Evolutionary conservation across 495 filamentous ascomycete species (phyloP), one percentile per base, ranked within the genome.

Genomic region (Penicillium taxi): DNA sequence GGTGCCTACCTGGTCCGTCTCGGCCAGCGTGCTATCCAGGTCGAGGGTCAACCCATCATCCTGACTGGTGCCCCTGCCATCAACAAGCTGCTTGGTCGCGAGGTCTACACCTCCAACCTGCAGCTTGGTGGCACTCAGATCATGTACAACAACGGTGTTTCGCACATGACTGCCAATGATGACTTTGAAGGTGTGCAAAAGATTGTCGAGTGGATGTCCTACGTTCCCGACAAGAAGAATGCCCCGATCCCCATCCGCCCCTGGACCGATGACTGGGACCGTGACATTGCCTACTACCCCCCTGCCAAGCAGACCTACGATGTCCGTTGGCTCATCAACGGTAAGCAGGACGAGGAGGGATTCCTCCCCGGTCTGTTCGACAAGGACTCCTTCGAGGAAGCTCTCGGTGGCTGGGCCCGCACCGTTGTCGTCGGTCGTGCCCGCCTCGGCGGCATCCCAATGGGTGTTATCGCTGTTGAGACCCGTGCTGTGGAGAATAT

Each of bases 61-160:
- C 80, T 98, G 41, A 98, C 91, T 56, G 91, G 91, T 72, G 91
- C 91, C 20, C 85, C 85, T 45, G 91, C 91, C 37, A 83, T 98
- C 64, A 98, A 98, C 78, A 98, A 96, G 72, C 72, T 98, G 48
- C 82, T 98, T 33, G 91, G 91, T 26, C 84, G 91, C 44, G 93
- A 98, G 67, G 90, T 98, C 12, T 98, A 98, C 73, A 94, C 91
- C 29, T 96, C 91, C 22, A 98, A 98, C 74, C 64, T 98, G 44
- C 91, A 98, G 71, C 84, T 98, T 44, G 91, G 91, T 78, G 91
- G 91, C 50, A 96, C 91, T 26, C 91, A 98, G 67, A 98, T 98
- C 74, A 98, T 98, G 91, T 96, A 98, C 77, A 90, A 82, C 69
- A 98, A 98, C 58, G 91, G 91, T 75, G 93, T 98, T 17, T 96